Conservation (phyloP, 306 rosid genomes). For the Sphenostylis stenocarpa region DNA sequence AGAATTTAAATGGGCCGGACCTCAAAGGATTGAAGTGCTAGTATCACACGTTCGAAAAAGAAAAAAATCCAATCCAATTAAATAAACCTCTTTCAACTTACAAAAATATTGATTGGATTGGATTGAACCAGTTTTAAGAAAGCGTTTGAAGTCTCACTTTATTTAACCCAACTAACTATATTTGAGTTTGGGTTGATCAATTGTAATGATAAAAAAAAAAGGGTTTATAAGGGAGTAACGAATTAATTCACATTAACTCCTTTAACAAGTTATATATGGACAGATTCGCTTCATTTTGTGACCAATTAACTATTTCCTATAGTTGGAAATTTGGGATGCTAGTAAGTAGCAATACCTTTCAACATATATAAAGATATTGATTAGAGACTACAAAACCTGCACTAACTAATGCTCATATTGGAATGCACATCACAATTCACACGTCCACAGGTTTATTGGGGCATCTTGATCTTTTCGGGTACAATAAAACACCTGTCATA, state of each 20-base stretch:
- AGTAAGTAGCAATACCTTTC: neutral
- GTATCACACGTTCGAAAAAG: too few relatives aligned
- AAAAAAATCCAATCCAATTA: neutral
- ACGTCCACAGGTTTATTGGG: constrained; percentile 1
- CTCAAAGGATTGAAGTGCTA: neutral
- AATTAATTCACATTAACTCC: neutral
- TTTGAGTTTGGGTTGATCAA: neutral
- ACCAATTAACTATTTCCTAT: neutral
- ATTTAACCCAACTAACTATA: too few relatives aligned
- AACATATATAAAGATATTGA: neutral
- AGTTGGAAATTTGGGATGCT: neutral
- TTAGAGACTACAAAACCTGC: neutral
- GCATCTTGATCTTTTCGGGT: neutral
- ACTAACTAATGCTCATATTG: neutral
- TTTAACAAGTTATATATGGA: neutral
- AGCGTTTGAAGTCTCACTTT: neutral
- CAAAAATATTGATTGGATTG: too few relatives aligned
- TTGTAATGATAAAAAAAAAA: neutral
- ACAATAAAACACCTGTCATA: neutral
- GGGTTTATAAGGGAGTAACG: neutral
- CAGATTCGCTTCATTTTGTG: neutral
- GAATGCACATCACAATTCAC: neutral
- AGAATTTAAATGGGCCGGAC: neutral
- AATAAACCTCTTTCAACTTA: too few relatives aligned
- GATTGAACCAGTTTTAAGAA: too few relatives aligned